Percentiles rank a stretch among this genome's conserved stretches.
These are phyloP conservation scores for Hypholoma sublateritium DNA, from an alignment of 768 basidiomycete species.

Conservation along the genomic window DNA sequence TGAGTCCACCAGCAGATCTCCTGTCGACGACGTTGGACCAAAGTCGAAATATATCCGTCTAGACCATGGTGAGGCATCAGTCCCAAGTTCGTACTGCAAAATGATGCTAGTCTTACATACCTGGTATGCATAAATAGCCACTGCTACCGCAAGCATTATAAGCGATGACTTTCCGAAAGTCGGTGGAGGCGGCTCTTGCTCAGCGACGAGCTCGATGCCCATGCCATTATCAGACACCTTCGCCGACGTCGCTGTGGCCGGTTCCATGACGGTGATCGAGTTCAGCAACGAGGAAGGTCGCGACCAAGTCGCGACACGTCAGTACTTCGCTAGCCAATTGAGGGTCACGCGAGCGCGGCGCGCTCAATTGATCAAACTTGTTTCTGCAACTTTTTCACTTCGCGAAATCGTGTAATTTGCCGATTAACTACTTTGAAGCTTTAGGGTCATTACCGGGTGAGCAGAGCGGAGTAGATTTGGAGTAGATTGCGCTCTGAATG, in stretches of 20 bases:
- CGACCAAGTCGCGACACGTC: too few relatives aligned
- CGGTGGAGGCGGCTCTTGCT: constrained; percentile 3
- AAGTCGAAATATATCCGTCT: constrained; percentile 11
- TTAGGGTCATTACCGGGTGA: too few relatives aligned
- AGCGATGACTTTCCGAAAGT: constrained; percentile 17
- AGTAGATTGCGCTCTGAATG: too few relatives aligned
- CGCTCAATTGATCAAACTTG: too few relatives aligned
- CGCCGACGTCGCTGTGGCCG: not conserved
- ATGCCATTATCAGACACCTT: not conserved
- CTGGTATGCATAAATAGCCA: constrained; percentile 22
- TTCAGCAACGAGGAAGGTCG: too few relatives aligned
- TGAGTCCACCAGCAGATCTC: not conserved
- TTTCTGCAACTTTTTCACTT: too few relatives aligned
- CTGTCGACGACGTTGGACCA: not conserved
- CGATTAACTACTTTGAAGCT: too few relatives aligned
- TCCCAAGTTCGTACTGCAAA: not conserved
- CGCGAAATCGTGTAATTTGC: too few relatives aligned
- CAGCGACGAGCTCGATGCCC: not conserved
- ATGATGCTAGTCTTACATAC: constrained; percentile 18
- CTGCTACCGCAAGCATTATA: constrained; percentile 11
- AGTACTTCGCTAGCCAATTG: too few relatives aligned
- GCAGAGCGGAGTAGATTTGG: too few relatives aligned
- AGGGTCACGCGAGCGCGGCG: too few relatives aligned
- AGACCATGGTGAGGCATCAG: not conserved
- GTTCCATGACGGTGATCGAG: too few relatives aligned